Evolutionary conservation across 1,284 basidiomycete species (phyloP).

Genomic region (Ustilago esculenta): DNA sequence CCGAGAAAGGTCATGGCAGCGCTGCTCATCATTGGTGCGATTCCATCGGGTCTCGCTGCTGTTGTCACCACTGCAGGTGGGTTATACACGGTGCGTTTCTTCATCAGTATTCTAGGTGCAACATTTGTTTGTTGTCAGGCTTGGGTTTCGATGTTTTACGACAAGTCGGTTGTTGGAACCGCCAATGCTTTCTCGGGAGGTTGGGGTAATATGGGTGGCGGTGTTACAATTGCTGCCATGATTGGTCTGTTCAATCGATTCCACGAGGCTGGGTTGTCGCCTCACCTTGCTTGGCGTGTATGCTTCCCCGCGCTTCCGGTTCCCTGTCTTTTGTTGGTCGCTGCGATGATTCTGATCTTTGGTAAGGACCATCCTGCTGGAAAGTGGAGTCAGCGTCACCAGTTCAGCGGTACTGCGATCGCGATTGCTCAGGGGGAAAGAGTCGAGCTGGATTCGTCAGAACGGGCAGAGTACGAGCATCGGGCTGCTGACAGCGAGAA

Average conservation of each 20-base stretch:
- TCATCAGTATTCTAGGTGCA: constrained; percentile 72
- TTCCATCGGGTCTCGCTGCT: constrained; percentile 75
- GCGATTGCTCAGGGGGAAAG: constrained; percentile 65
- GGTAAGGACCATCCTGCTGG: constrained; percentile 75
- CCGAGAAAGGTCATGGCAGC: constrained; percentile 75
- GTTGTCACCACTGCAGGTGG: constrained; percentile 70
- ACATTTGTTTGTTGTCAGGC: constrained; percentile 73
- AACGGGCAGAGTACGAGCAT: constrained; percentile 63
- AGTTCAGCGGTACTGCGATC: constrained; percentile 68
- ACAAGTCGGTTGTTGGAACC: constrained; percentile 73
- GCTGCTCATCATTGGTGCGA: constrained; percentile 73
- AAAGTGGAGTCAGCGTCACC: constrained; percentile 72
- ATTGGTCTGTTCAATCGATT: constrained; percentile 72
- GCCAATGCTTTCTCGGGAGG: constrained; percentile 61
- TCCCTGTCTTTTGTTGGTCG: constrained; percentile 72
- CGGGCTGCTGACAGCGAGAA: constrained; percentile 37
- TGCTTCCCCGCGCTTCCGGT: constrained; percentile 74
- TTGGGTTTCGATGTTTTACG: constrained; percentile 75
- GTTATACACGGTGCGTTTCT: constrained; percentile 72
- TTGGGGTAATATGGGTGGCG: constrained; percentile 70
- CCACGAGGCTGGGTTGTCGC: constrained; percentile 68
- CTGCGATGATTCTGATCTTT: constrained; percentile 70
- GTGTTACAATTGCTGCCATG: constrained; percentile 73
- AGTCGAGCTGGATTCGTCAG: constrained; percentile 60
- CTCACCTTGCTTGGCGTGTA: constrained; percentile 73